These are phyloP conservation scores for Danielia reshetovae DNA, from an alignment of 805 yeast genomes.

Conservation along the genomic window DNA sequence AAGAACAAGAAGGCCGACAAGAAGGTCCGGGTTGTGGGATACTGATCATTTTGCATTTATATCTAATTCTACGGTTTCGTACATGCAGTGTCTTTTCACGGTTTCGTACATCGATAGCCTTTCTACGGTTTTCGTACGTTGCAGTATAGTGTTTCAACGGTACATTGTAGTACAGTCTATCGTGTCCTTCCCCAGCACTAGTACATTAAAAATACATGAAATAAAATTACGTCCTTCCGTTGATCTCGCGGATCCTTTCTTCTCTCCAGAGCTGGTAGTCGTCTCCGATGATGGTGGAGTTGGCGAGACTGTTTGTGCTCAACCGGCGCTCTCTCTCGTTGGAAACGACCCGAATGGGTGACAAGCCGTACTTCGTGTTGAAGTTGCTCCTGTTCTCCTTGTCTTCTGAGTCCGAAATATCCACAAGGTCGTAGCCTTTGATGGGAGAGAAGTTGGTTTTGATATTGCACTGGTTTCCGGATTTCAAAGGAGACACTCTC, in stretches of 20 bases:
- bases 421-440: neutral
- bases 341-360: conserved; percentile 13
- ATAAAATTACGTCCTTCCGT: conserved; percentile 2
- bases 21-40: conserved; percentile 25
- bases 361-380: conserved; percentile 5
- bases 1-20: conserved; percentile 67
- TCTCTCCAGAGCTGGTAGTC: conserved; percentile 40
- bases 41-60: conserved; percentile 6
- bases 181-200: neutral
- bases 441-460: conserved; percentile 2
- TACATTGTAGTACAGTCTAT: neutral
- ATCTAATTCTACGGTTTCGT: too few species aligned
- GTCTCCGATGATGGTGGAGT: conserved; percentile 37
- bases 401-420: conserved; percentile 2
- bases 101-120: too few species aligned
- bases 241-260: conserved; percentile 26
- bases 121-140: too few species aligned
- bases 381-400: conserved; percentile 13
- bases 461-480: conserved; percentile 1
- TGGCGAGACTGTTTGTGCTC: conserved; percentile 27
- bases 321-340: conserved; percentile 6
- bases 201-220: neutral
- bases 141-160: neutral
- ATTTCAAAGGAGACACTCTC: conserved; percentile 12
- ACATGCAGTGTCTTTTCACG: too few species aligned